Conservation (phyloP, 257 asterid species). For the Primulina huaijiensis region DNA sequence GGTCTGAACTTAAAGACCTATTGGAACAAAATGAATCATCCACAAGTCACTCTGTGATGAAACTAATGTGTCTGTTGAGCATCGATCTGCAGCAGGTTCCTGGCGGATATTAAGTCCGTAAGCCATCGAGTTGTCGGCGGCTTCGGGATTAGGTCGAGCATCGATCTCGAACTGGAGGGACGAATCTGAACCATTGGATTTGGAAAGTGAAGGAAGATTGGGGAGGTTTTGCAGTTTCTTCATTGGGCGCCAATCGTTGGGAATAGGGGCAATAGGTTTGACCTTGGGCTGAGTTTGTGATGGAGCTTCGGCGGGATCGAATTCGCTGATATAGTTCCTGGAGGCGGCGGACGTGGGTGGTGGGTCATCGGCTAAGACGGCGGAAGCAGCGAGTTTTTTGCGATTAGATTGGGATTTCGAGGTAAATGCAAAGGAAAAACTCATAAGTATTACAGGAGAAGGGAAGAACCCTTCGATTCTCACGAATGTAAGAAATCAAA, state of each 20-base stretch:
- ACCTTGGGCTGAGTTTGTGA: conserved; percentile 26
- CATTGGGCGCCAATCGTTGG: conserved; percentile 58
- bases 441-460: conserved; percentile 32
- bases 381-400: conserved; percentile 34
- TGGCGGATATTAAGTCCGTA: conserved; percentile 72
- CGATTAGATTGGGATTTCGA: conserved; percentile 54
- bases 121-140: conserved; percentile 35
- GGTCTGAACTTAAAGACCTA: too few species aligned
- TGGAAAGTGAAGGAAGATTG: conserved; percentile 44
- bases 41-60: too few species aligned
- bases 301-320: conserved; percentile 48
- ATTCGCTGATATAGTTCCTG: conserved; percentile 52
- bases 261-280: conserved; percentile 51
- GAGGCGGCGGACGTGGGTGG: conserved; percentile 8
- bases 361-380: conserved; percentile 16
- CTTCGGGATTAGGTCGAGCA: conserved; percentile 35
- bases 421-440: conserved; percentile 61
- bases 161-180: conserved; percentile 62
- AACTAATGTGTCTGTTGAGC: too few species aligned
- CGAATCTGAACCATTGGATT: conserved; percentile 32
- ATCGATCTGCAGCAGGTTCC: conserved; percentile 19
- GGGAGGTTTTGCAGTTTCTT: conserved; percentile 60
- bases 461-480: too few species aligned
- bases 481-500: too few species aligned
- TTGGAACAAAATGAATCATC: too few species aligned